These are phyloP conservation scores for Spatholobus suberectus DNA, from an alignment of 306 rosid species.

Conservation along the genomic window DNA sequence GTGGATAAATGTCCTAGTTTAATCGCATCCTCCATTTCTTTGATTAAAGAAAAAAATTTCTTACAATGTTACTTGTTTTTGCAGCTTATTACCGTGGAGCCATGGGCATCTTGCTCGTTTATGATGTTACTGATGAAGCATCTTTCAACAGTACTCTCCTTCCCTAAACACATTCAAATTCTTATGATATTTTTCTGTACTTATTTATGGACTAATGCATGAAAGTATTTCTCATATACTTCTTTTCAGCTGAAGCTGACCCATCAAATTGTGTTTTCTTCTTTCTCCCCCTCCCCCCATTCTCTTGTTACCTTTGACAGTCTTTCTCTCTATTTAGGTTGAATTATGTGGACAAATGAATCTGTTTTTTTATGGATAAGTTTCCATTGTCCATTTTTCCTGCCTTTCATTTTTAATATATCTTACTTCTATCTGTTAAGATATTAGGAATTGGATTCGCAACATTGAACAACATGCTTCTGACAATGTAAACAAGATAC, in stretches of 20 bases:
- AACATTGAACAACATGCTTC: conserved; percentile 84
- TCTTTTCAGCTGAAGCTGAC: not conserved
- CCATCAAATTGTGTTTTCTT: conserved; percentile 9
- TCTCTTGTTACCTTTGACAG: not conserved
- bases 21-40: conserved; percentile 11
- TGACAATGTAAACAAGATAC: conserved; percentile 73
- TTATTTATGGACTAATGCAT: conserved; percentile 6
- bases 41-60: conserved; percentile 4
- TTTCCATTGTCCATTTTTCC: not conserved
- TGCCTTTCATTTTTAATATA: conserved; percentile 15
- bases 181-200: not conserved
- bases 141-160: conserved; percentile 69
- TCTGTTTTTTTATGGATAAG: not conserved
- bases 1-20: not conserved
- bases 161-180: conserved; percentile 19
- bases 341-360: not conserved
- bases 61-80: conserved; percentile 25
- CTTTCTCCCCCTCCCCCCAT: not conserved
- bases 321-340: not conserved
- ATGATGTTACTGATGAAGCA: conserved; percentile 81
- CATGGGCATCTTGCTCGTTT: conserved; percentile 78
- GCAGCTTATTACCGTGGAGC: conserved; percentile 87
- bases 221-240: not conserved
- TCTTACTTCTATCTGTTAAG: conserved; percentile 44
- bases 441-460: conserved; percentile 82